A percentile compares a stretch with the other conserved stretches of the same genome.
These are phyloP conservation scores for Calonectria fujianensis DNA, from an alignment of 2,329 filamentous ascomycete genomes.

Conservation along the genomic window DNA sequence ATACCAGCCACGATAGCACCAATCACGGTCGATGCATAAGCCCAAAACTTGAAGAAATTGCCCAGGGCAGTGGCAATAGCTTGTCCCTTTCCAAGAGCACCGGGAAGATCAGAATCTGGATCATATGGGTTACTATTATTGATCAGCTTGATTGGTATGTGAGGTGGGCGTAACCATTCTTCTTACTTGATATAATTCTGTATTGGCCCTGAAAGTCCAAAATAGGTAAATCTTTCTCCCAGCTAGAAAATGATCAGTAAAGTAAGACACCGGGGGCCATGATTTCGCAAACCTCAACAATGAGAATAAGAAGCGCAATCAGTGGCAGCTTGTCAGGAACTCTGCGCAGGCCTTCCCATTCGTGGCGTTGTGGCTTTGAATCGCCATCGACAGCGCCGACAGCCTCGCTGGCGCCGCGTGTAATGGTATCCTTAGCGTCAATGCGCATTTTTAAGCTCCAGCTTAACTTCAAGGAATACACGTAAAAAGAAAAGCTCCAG, in stretches of 20 bases:
- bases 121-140: constrained; percentile 48
- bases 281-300: constrained; percentile 48
- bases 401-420: constrained; percentile 14
- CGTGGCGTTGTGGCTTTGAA: constrained; percentile 23
- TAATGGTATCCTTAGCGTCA: constrained; percentile 35
- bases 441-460: constrained; percentile 28
- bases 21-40: constrained; percentile 44
- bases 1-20: constrained; percentile 38
- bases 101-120: constrained; percentile 43
- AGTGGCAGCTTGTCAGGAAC: constrained; percentile 55
- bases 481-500: too few species aligned
- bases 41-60: constrained; percentile 56
- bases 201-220: constrained; percentile 57
- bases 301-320: constrained; percentile 53
- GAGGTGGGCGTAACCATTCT: neutral
- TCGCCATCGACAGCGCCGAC: constrained; percentile 22
- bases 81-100: constrained; percentile 49
- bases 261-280: neutral
- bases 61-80: constrained; percentile 46
- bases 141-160: neutral
- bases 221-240: constrained; percentile 57
- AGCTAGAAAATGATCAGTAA: constrained; percentile 42
- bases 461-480: neutral
- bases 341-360: constrained; percentile 47
- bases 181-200: constrained; percentile 58